A percentile compares a stretch with the other conserved stretches of the same genome.
Evolutionary conservation across 495 filamentous ascomycete genomes (phyloP).

Genomic region (Annulohypoxylon stygium): DNA sequence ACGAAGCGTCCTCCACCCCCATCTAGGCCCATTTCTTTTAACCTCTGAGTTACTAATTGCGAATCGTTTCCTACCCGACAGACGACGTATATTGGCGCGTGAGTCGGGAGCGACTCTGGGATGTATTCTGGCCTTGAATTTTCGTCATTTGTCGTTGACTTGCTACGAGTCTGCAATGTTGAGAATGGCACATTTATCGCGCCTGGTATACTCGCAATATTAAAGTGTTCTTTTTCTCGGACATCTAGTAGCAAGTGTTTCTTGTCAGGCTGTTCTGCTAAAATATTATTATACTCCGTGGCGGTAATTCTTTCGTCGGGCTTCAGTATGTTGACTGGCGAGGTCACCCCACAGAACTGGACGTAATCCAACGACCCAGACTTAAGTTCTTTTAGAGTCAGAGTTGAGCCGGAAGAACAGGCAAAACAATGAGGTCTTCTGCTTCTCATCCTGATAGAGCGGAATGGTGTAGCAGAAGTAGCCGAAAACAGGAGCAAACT

Average conservation of each 20-base stretch:
- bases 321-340: conserved; percentile 64
- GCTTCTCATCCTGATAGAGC: conserved; percentile 76
- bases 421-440: conserved; percentile 77
- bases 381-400: conserved; percentile 72
- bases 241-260: conserved; percentile 81
- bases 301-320: conserved; percentile 74
- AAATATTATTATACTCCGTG: conserved; percentile 61
- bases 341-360: conserved; percentile 77
- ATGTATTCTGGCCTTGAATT: conserved; percentile 58
- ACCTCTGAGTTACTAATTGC: conserved; percentile 77
- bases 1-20: conserved; percentile 69
- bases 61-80: conserved; percentile 93
- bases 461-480: conserved; percentile 73
- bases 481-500: conserved; percentile 81
- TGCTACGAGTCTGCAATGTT: conserved; percentile 58
- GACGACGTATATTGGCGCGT: conserved; percentile 75
- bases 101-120: conserved; percentile 50
- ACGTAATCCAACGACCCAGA: conserved; percentile 80
- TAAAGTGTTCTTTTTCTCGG: conserved; percentile 84
- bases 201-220: conserved; percentile 78
- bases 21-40: conserved; percentile 77
- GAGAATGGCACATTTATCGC: conserved; percentile 85
- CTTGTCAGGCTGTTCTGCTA: conserved; percentile 41
- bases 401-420: conserved; percentile 72
- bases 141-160: conserved; percentile 42